Evolutionary conservation across 1,139 yeast species (phyloP), one percentile per base, ranked within the genome.

Genomic region (Yamadazyma buinensis): DNA sequence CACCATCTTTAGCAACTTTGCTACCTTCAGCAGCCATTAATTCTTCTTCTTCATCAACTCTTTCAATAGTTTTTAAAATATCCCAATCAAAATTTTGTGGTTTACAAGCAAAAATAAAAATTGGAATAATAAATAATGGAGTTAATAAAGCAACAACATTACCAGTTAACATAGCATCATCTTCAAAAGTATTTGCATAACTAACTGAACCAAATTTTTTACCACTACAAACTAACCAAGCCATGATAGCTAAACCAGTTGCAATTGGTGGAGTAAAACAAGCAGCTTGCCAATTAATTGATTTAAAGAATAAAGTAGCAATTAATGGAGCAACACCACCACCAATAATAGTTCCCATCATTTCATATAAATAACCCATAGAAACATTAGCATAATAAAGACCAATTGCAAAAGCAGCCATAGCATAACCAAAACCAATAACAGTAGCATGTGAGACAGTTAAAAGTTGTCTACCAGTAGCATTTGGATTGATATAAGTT

Each of bases 311-410:
- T 36, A 88, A 61, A 0, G 95, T 79, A 46, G 83, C 59, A 3
- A 83, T 76, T 15, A 85, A 75, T 6, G 95, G 95, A 31, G 85
- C 58, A 5, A 88, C 95, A 17, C 90, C 95, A 37, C 94, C 80
- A 18, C 94, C 84, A 46, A 88, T 85, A 33, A 88, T 79, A 37
- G 85, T 76, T 34, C 95, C 95, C 88, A 87, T 86, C 43, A 88
- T 67, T 55, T 86, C 87, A 54, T 84, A 84, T 35, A 88, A 69
- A 59, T 82, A 84, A 12, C 95, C 95, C 85, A 88, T 82, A 20
- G 86, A 76, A 32, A 87, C 80, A 14, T 82, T 84, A 17, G 92
- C 95, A 48, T 87, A 84, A 59, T 76, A 75, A 36, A 87, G 69
- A 7, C 95, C 95, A 48, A 81, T 78, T 10, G 95, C 77, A 53